phyloP scores from a whole-genome alignment of 257 asterid genomes.

The Solanum microdontum region DNA sequence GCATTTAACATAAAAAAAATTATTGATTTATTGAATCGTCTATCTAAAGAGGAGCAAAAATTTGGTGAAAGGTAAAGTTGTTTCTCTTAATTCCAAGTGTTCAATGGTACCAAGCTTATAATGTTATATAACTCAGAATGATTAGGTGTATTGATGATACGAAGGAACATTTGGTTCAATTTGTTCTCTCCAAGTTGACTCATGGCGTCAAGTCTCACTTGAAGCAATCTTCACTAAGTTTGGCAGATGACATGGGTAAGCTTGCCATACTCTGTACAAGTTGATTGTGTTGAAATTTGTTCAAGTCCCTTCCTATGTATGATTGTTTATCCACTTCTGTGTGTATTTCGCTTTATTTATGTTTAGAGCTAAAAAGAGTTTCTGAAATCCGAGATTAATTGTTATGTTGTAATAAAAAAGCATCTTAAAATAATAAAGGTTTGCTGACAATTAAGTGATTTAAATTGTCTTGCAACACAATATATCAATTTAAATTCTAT shows the following conservation, averaged over 20 bases:
- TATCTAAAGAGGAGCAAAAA: slow-evolving; percentile 25
- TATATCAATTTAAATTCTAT: not conserved
- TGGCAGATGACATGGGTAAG: slow-evolving; percentile 90
- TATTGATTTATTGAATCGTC: too few relatives aligned
- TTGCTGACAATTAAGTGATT: not conserved
- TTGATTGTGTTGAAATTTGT: not conserved
- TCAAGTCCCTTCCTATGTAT: not conserved
- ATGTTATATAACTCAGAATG: not conserved
- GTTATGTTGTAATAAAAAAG: not conserved
- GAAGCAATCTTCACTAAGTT: slow-evolving; percentile 78
- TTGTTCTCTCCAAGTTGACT: slow-evolving; percentile 66
- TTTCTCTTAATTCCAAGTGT: not conserved
- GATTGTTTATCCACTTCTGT: not conserved
- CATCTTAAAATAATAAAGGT: not conserved
- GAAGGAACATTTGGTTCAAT: slow-evolving; percentile 53
- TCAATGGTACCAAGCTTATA: not conserved
- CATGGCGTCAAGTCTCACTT: slow-evolving; percentile 60
- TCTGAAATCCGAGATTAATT: not conserved
- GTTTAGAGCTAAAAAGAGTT: not conserved
- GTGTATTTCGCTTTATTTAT: not conserved
- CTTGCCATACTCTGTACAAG: not conserved
- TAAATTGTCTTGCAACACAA: not conserved
- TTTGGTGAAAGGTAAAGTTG: slow-evolving; percentile 45
- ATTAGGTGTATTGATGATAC: slow-evolving; percentile 52
- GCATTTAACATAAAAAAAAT: slow-evolving; percentile 15